Evolutionary conservation across 2,329 filamentous ascomycete genomes (phyloP), one percentile per base, ranked within the genome.

Genomic region (Colletotrichum viniferum): DNA sequence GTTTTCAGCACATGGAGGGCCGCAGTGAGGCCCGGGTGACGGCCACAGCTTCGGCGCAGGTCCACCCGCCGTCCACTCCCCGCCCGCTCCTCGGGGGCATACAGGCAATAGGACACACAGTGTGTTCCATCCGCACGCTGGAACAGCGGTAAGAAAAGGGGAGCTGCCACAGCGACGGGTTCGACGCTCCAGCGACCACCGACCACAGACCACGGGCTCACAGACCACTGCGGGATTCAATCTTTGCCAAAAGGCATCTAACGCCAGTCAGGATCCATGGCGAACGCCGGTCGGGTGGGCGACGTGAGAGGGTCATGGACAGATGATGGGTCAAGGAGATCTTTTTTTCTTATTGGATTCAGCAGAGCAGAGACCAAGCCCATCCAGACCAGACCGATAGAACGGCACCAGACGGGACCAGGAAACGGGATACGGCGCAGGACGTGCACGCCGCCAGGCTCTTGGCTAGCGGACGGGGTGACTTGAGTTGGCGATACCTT

Each of bases 181-280:
- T 63, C 61, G 61, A 34, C 61, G 61, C 61, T 63, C 68, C 60
- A 64, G 68, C 30, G 68, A 71, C 68, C 73, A 72, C 30, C 34
- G 38, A 55, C 56, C 73, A 75, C 73, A 62, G 73, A 74, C 72
- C 72, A 65, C 43, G 52, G 48, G 56, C 71, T 70, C 71, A 74
- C 67, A 71, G 67, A 74, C 72, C 73, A 72, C 58, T 74, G 69
- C 56, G 73, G 69, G 56, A 60, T 65, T 48, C 43, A 52, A 52
- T 21, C 43, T 52, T 52, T 52, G n/a, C 43, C n/a, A 52, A 52
- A 52, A 43, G 38, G 32, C 24, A 55, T 48, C 69, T 73, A 73
- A 75, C 73, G 69, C 73, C 73, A 67, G 73, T 48, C 69, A 73
- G 73, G 24, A 62, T 73, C 62, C 30, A 62, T 21, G 58, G 55